Base-by-base conservation (phyloP, 2,329 filamentous ascomycete species). In the Colletotrichum sp. region DNA sequence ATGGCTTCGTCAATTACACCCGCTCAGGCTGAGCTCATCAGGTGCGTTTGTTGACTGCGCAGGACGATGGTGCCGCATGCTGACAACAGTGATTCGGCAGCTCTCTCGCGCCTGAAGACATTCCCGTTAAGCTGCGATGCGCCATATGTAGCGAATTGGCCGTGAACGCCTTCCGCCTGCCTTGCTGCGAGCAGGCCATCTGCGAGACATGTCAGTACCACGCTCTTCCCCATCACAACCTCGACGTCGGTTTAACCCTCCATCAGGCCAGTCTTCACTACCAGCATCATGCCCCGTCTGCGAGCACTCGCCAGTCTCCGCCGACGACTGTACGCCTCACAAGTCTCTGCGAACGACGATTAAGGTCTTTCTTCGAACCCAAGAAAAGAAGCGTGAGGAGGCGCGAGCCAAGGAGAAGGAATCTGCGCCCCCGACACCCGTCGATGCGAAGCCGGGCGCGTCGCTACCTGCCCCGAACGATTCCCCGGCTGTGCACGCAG, bases 101-200 rank as follows among this genome's bases (percentile, higher is more conserved):
- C 84, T 94, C 94, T 66, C 89, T 98, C 76, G 88, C 92, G 24
- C 92, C 94, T 79, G 95, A 96, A 81, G 95, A 97, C 78, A 96
- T 98, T 74, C 97, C 97, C n/a, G 95, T 96, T 82, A 98, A 98
- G 89, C 91, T 99, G 78, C 94, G 96, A 86, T 99, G 97, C 88
- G 95, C 95, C 69, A 95, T 95, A 80, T 99, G 97, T 87, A 97
- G 94, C 87, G 96, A 95, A 84, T 90, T 99, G 75, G 96, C 96
- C 34, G 89, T 98, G 78, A 98, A 98, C 83, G 95, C 96, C 10
- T 98, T 95, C 84, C 95, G 96, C 78, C 89, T 98, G 32, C 95
- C 96, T 2, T 99, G 97, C 86, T 99, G 97, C 85, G 97, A 98
- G 82, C 96, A 98, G 83, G 94, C 95, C 55, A 98, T 99, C 75